A percentile compares a stretch with the other conserved stretches of the same genome.
These are phyloP conservation scores for Cerrena zonata DNA, from an alignment of 1,284 basidiomycete genomes.

Conservation along the genomic window DNA sequence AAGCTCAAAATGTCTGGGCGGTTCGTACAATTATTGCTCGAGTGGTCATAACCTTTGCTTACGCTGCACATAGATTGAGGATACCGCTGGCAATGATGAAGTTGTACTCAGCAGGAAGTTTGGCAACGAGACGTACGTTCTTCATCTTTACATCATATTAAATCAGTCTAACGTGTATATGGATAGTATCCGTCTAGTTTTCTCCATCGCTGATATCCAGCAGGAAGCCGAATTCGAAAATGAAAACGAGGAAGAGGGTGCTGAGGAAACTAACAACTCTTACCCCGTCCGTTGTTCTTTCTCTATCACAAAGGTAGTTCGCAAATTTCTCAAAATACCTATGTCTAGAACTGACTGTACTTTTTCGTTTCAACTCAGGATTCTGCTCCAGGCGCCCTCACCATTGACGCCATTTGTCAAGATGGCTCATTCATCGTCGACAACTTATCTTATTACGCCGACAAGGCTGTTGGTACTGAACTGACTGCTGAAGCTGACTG, in stretches of 20 bases:
- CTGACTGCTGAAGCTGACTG: conserved; percentile 88
- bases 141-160: not conserved
- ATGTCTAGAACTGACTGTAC: too few species aligned
- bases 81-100: conserved; percentile 75
- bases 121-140: conserved; percentile 83
- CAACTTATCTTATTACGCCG: conserved; percentile 83
- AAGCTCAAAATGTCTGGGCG: conserved; percentile 70
- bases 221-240: conserved; percentile 41
- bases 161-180: conserved; percentile 5
- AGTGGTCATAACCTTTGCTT: too few species aligned
- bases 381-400: conserved; percentile 56
- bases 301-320: conserved; percentile 74
- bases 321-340: not conserved
- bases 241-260: conserved; percentile 33
- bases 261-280: conserved; percentile 36
- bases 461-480: conserved; percentile 68
- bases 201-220: conserved; percentile 78
- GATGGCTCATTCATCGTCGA: conserved; percentile 84
- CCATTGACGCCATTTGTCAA: conserved; percentile 76
- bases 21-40: too few species aligned
- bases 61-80: conserved; percentile 52
- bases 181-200: conserved; percentile 69
- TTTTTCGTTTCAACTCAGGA: conserved; percentile 10
- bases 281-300: conserved; percentile 77
- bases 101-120: conserved; percentile 78